Evolutionary conservation across 2,329 filamentous ascomycete species (phyloP), one percentile per base, ranked within the genome.

Genomic region (Ceratocystis destructans): DNA sequence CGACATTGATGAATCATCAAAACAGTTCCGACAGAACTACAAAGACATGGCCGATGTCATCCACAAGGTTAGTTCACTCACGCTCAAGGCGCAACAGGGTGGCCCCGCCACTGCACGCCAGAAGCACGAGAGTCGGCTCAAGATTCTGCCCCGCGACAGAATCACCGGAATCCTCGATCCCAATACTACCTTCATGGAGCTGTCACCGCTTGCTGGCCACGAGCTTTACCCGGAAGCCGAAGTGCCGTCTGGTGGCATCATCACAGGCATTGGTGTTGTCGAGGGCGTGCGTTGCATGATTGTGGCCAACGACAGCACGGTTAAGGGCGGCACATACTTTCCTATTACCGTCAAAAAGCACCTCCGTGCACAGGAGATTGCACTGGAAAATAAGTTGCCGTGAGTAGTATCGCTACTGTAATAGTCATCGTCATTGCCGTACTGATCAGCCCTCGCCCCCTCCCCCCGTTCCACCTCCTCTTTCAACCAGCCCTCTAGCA

Each of bases 301-400:
- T 71, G 89, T 96, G 62, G 92, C 91, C 67, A 96, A 97, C 74
- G 93, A 96, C 74, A 95, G 90, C 78, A 96, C 93, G 20, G 93
- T 97, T 73, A 99, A 97, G 78, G 93, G 93, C 64, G 93, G 93
- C 28, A 96, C 93, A 1, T 99, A 99, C 77, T 97, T 93, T 73
- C 93, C 93, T 1, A 90, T 97, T 71, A 99, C 93, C 0, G 90
- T 97, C 68, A 96, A 96, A 79, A 99, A 99, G 80, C 94, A 97
- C 75, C 80, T 97, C 17, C 85, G 93, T 69, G 93, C 93, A 3
- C 94, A 99, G 76, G 86, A 88, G 33, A 88, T 97, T 69, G 93
- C 93, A 0, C 84, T 89, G 70, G 90, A 97, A 75, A 97, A 97
- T 75, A 87, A 82, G 57, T 75, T 87, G 50, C 84, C 84, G 84